phyloP scores from a whole-genome alignment of 176 grass and related monocot species.

The Triticum monococcum region DNA sequence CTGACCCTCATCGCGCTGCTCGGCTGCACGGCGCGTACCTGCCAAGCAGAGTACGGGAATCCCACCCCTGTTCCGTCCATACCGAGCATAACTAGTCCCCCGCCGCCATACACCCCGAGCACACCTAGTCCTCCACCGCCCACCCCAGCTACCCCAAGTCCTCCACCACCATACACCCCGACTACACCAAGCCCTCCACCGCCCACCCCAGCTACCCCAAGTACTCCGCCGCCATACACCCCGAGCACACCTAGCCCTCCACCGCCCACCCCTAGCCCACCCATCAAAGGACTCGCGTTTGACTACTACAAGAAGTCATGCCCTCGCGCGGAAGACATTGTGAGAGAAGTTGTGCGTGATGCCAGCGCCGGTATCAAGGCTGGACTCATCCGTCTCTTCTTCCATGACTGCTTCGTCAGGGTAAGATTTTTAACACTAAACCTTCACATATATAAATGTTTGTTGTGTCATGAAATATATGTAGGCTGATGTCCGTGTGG shows the following conservation, averaged over 20 bases:
- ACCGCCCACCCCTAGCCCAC: no score
- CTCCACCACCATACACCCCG: no score
- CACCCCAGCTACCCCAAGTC: no score
- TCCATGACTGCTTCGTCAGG: conserved; percentile 81
- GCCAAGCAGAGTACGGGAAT: neutral
- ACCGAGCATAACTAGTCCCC: neutral
- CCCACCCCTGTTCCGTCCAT: neutral
- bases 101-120: no score
- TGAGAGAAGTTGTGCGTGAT: neutral
- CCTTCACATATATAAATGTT: no score
- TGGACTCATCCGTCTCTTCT: conserved; percentile 68
- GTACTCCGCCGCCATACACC: no score
- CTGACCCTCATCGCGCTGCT: neutral
- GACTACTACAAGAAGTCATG: neutral
- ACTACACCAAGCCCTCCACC: no score
- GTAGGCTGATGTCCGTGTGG: no score
- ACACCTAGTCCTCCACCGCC: no score
- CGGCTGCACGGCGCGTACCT: neutral
- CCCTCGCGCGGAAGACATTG: neutral
- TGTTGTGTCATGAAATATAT: no score
- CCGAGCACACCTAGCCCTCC: no score
- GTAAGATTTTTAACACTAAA: neutral
- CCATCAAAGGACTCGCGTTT: neutral
- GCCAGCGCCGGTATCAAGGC: neutral
- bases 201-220: no score